Base-by-base conservation (phyloP, 2,329 filamentous ascomycete genomes). In the Cyclaneusma minus region DNA sequence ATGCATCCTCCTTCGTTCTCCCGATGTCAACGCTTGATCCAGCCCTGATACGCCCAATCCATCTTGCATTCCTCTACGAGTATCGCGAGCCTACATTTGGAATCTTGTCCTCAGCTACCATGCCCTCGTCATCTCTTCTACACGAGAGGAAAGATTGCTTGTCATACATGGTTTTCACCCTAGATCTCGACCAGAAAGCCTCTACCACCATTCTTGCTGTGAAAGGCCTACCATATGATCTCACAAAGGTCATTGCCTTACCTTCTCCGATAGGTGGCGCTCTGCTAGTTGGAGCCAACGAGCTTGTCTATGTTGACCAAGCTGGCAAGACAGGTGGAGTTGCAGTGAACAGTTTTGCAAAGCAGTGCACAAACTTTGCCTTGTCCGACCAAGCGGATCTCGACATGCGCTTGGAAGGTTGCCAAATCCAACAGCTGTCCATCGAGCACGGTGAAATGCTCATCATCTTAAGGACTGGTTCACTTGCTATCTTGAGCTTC, bases 21-120 rank as follows among this genome's bases (percentile, higher is more conserved):
- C 79, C 84, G 36, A 64, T 95, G 38, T 83, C 85, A 28, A 72
- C 84, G 43, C 65, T 98, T 52, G 87, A 95, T 51, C 80, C 85
- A 35, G 72, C 68, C 36, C 64, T 98, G 40, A 71, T 87, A 33
- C 80, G 93, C 52, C 84, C 87, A 25, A 73, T 94, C 44, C 82
- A 93, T 47, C 69, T 98, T 44, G 76, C 81, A 29, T 98, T 98
- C 51, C 60, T 98, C 37, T 71, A 95, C 62, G 87, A 95, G 56
- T 98, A 98, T 52, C 76, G 89, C 50, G 89, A 95, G 52, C 87
- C 89, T 8, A 98, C 89, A 0, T 93, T 98, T 55, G 89, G 87
- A 30, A 85, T 98, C 33, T 62, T 98, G 21, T 89, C 83, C 24
- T 81, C 85, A 2, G 74, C 72, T 27, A 59, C 70, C 35, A 63